Conservation (phyloP, 306 rosid genomes). For the Comarum palustre region DNA sequence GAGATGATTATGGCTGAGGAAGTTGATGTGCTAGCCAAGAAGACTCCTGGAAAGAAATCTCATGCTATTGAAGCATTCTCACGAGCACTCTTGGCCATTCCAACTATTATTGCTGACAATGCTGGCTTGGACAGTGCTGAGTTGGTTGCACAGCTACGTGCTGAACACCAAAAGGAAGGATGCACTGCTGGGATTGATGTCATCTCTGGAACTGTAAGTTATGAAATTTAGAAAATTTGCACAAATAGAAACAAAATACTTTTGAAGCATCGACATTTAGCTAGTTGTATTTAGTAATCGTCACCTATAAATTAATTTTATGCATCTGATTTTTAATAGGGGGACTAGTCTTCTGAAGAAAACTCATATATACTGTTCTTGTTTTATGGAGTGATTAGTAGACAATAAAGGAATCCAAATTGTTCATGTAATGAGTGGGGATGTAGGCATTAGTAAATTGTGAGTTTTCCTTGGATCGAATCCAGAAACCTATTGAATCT, state of each 20-base stretch:
- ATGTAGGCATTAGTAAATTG: background rate
- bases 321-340: background rate
- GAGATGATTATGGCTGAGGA: constrained; percentile 97
- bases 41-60: constrained; percentile 91
- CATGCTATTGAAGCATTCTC: constrained; percentile 97
- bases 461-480: background rate
- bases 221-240: background rate
- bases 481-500: background rate
- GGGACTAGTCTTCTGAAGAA: background rate
- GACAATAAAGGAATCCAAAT: background rate
- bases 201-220: constrained; percentile 86
- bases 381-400: background rate
- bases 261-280: background rate
- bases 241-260: background rate
- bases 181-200: constrained; percentile 87
- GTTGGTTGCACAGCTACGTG: constrained; percentile 88
- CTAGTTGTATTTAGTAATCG: background rate
- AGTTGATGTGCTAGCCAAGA: constrained; percentile 82
- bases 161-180: constrained; percentile 85
- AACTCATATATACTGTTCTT: background rate
- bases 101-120: constrained; percentile 90
- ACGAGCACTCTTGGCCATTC: constrained; percentile 77
- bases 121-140: constrained; percentile 99
- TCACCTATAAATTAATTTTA: background rate
- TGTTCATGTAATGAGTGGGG: background rate